Conservation (phyloP, 768 basidiomycete species). For the Boletus reticuloceps region DNA sequence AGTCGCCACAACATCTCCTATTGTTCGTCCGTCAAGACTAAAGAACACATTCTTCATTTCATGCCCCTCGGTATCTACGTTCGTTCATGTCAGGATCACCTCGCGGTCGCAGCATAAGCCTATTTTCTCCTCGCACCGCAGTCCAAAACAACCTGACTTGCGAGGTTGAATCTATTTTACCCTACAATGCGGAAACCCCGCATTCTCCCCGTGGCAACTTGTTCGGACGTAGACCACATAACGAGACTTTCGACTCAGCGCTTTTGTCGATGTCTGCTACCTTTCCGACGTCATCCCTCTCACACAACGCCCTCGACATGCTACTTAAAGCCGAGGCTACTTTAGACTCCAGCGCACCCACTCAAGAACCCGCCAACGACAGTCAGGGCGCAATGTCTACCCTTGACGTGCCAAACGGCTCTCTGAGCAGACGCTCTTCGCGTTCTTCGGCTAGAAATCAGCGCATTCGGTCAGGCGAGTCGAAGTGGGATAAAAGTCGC, state of each 20-base stretch:
- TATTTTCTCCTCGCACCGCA: constrained; percentile 31
- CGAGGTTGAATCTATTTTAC: constrained; percentile 18
- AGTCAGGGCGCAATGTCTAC: constrained; percentile 20
- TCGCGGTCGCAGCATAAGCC: constrained; percentile 34
- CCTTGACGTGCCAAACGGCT: constrained; percentile 22
- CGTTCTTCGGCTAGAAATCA: constrained; percentile 29
- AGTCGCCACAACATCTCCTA: constrained; percentile 20
- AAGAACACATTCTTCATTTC: constrained; percentile 23
- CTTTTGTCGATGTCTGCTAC: constrained; percentile 21
- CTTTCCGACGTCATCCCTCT: constrained; percentile 33
- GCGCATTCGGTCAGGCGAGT: constrained; percentile 23
- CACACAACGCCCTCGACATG: constrained; percentile 28
- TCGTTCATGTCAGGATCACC: constrained; percentile 23
- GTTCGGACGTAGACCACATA: constrained; percentile 22
- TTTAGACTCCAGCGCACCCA: constrained; percentile 14
- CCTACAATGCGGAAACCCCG: constrained; percentile 34
- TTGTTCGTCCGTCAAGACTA: constrained; percentile 13
- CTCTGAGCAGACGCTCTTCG: constrained; percentile 30
- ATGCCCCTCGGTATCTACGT: constrained; percentile 16
- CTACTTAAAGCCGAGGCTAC: constrained; percentile 32
- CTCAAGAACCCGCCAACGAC: constrained; percentile 19
- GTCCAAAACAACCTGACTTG: constrained; percentile 17
- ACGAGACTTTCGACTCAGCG: constrained; percentile 23
- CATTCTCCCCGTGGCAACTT: constrained; percentile 27
- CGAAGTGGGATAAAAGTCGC: constrained; percentile 29